Conservation (phyloP, 805 yeast species). For the Tetrapisispora iriomotensis region DNA sequence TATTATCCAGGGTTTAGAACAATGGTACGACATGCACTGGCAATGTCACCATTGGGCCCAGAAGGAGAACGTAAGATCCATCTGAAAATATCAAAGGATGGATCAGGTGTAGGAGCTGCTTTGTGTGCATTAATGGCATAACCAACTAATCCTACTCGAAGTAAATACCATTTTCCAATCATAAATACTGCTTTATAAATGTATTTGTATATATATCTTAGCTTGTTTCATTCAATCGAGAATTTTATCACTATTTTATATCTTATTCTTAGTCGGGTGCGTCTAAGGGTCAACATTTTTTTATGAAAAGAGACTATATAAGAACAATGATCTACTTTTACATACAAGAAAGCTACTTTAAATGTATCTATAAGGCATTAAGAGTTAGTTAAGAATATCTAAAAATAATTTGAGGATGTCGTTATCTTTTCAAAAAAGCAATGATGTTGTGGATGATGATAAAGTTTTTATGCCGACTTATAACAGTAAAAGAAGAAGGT, state of each 20-base stretch:
- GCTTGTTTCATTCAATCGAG: no score
- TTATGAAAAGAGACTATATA: no score
- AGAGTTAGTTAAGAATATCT: not conserved
- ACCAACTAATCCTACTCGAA: not conserved
- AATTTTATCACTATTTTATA: no score
- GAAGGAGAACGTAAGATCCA: constrained; percentile 66
- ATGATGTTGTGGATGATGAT: not conserved
- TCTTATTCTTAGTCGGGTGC: no score
- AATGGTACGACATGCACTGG: constrained; percentile 69
- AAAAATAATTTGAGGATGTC: not conserved
- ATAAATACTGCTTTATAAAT: no score
- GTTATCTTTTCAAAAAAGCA: not conserved
- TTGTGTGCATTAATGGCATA: constrained; percentile 57
- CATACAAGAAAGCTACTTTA: no score
- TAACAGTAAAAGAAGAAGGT: constrained; percentile 4
- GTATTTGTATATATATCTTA: not conserved
- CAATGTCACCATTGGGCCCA: constrained; percentile 58
- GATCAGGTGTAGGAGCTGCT: constrained; percentile 97
- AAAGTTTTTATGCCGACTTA: constrained; percentile 1
- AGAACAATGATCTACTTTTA: no score
- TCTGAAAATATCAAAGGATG: constrained; percentile 81
- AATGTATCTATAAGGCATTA: no score
- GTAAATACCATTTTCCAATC: not conserved
- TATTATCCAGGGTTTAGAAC: constrained; percentile 85
- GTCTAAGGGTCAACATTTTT: no score